phyloP scores from a whole-genome alignment of 495 filamentous ascomycete genomes.

The Paragyromitra xinjiangensis region DNA sequence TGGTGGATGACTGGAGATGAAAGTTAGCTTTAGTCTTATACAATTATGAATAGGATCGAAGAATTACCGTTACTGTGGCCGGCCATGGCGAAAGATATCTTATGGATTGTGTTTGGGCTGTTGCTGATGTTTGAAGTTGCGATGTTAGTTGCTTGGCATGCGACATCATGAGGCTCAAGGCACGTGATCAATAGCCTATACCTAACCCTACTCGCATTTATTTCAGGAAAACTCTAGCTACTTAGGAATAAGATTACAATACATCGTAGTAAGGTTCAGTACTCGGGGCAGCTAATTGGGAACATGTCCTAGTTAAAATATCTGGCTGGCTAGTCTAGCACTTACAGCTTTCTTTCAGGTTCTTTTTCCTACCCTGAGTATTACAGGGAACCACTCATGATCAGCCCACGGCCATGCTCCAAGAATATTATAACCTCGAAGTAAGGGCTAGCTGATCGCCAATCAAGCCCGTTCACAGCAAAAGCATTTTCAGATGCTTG shows the following conservation, averaged over 20 bases:
- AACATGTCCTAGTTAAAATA: not conserved
- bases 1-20: conserved; percentile 66
- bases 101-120: not conserved
- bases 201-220: conserved; percentile 6
- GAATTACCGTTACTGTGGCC: conserved; percentile 45
- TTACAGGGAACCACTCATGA: not conserved
- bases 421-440: no score
- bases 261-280: not conserved
- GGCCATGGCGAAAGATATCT: conserved; percentile 46
- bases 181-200: conserved; percentile 9
- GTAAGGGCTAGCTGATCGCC: no score
- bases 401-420: not conserved
- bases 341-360: not conserved
- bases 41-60: not conserved
- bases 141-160: conserved; percentile 20
- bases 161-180: not conserved
- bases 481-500: no score
- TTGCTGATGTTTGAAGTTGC: conserved; percentile 18
- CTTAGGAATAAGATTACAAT: no score
- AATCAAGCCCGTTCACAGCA: no score
- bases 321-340: not conserved
- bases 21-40: conserved; percentile 5
- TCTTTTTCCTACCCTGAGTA: not conserved
- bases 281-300: not conserved
- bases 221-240: no score